Percentiles rank a stretch among this genome's conserved stretches.
These are phyloP conservation scores for Patellaria atrata DNA, from an alignment of 495 filamentous ascomycete species.

Conservation along the genomic window DNA sequence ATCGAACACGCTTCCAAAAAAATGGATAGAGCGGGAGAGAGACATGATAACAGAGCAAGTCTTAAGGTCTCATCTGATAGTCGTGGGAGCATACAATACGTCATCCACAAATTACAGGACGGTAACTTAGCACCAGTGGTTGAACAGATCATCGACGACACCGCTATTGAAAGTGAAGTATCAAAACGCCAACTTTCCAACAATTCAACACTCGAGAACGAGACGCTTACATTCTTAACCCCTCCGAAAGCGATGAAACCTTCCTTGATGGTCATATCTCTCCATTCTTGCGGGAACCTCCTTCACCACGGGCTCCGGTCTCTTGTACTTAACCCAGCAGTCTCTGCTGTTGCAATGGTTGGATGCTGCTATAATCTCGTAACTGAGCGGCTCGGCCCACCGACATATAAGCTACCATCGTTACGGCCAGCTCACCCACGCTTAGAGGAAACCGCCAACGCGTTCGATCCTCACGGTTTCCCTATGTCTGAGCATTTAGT, in stretches of 20 bases:
- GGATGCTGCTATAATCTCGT: slow-evolving; percentile 97
- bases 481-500: slow-evolving; percentile 73
- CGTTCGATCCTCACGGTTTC: slow-evolving; percentile 76
- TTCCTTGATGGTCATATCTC: slow-evolving; percentile 69
- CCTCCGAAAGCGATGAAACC: slow-evolving; percentile 17
- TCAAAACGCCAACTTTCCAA: slow-evolving; percentile 3
- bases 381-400: slow-evolving; percentile 75
- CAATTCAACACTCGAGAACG: slow-evolving; percentile 1
- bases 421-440: slow-evolving; percentile 48
- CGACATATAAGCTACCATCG: slow-evolving; percentile 63
- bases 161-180: slow-evolving; percentile 16
- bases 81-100: slow-evolving; percentile 36
- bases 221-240: slow-evolving; percentile 16
- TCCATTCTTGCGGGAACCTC: slow-evolving; percentile 94
- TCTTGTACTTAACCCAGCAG: slow-evolving; percentile 62
- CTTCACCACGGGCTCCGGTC: slow-evolving; percentile 89
- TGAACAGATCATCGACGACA: slow-evolving; percentile 15
- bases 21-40: no score
- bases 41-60: no score
- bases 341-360: slow-evolving; percentile 81
- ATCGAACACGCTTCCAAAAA: no score
- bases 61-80: slow-evolving; percentile 26
- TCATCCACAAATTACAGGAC: slow-evolving; percentile 40
- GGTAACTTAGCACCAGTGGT: slow-evolving; percentile 26
- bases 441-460: slow-evolving; percentile 40